Conservation (phyloP, 495 filamentous ascomycete species). For the Pyrenopolyporus hunteri region DNA sequence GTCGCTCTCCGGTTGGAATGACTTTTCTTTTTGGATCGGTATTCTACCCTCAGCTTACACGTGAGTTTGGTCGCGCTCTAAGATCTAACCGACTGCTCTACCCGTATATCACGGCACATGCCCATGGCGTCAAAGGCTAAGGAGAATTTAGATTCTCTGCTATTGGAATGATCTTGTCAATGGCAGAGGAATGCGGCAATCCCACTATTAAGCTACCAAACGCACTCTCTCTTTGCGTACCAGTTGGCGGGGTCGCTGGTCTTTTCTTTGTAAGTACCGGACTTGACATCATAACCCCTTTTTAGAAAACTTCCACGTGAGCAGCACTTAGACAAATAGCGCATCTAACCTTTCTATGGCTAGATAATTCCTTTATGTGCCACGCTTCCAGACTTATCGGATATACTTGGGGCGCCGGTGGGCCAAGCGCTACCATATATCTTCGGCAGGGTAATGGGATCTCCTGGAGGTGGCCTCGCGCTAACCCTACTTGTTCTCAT, state of each 20-base stretch:
- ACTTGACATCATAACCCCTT: too few species aligned
- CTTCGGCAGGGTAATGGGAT: constrained; percentile 60
- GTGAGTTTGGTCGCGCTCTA: constrained; percentile 16
- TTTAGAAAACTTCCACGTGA: constrained; percentile 14
- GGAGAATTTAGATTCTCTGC: constrained; percentile 51
- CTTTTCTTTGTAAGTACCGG: constrained; percentile 62
- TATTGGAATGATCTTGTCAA: constrained; percentile 66
- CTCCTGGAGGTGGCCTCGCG: constrained; percentile 65
- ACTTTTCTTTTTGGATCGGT: constrained; percentile 61
- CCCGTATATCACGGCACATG: too few species aligned
- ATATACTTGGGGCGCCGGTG: constrained; percentile 53
- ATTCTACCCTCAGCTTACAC: constrained; percentile 61
- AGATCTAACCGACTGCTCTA: neutral
- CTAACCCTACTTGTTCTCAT: constrained; percentile 71
- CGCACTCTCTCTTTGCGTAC: constrained; percentile 64
- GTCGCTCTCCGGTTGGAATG: constrained; percentile 57
- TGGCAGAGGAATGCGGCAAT: constrained; percentile 62
- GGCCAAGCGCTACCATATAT: constrained; percentile 61
- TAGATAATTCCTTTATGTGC: constrained; percentile 42
- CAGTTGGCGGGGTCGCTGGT: constrained; percentile 63
- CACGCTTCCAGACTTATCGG: constrained; percentile 53
- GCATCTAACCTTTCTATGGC: neutral
- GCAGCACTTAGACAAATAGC: too few species aligned
- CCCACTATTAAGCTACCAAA: constrained; percentile 64
- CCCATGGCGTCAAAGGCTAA: too few species aligned